Evolutionary conservation across 192 early-diverging fungal species (phyloP), one percentile per base, ranked within the genome.

Genomic region (Cetraspora pellucida): DNA sequence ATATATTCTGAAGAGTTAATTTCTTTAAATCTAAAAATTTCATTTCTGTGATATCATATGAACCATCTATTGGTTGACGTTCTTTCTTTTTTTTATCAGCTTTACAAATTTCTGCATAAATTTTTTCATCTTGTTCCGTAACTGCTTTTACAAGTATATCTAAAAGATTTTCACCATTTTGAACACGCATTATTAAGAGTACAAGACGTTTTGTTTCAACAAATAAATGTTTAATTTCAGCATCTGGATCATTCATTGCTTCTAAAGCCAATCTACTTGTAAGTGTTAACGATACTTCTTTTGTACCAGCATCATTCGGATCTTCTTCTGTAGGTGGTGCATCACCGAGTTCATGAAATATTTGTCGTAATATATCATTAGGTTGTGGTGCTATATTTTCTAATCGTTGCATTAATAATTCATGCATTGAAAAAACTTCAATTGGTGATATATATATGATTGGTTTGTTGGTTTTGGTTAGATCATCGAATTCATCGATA

Each of bases 371-470:
- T 25, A 87, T 88, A 61, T 92, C 92, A 9, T 90, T 85, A 74
- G 81, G 82, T 78, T 83, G 83, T 19, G 88, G 87, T 14, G 86
- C 90, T 27, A 99, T 82, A 43, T 90, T 87, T 44, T 94, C 90
- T 25, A 98, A 82, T 78, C 94, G 92, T 47, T 96, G 89, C 37
- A 90, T 81, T 6, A 99, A 77, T 66, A 91, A 89, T 65, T 86
- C 86, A 81, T 99, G 98, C 74, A 97, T 91, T 27, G 92, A 89
- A 77, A 93, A 95, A 68, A 99, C 92, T 85, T 98, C 97, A 63
- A 89, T 85, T 11, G 96, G 93, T 4, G 93, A 91, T 74, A 99
- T 96, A 79, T 94, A 93, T 46, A 99, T 91, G 3, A 87, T 87
- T 14, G 95, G 95, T 76, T 95, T 95, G 76, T 93, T 86, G 16